phyloP scores from a whole-genome alignment of 345 rosid genomes.

The Salix caprea region DNA sequence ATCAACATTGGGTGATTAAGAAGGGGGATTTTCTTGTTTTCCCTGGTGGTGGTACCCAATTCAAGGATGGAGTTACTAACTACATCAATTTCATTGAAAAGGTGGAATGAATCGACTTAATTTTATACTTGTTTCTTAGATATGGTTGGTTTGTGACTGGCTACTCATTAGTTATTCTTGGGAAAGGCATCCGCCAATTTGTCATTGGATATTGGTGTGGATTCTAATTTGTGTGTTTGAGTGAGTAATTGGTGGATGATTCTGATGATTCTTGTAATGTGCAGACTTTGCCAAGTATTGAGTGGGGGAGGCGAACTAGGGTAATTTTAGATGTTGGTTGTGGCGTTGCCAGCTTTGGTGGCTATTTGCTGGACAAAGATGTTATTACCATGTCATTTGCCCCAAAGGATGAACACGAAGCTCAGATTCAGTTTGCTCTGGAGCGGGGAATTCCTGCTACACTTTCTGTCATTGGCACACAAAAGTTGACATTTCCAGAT shows the following conservation, averaged over 20 bases:
- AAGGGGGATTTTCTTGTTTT: conserved; percentile 61
- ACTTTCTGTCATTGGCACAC: conserved; percentile 83
- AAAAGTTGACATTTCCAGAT: conserved; percentile 62
- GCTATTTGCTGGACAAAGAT: conserved; percentile 64
- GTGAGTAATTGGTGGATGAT: neutral
- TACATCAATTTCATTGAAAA: conserved; percentile 59
- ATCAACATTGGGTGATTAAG: conserved; percentile 84
- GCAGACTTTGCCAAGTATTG: conserved; percentile 63
- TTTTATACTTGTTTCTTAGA: neutral
- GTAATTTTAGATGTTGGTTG: conserved; percentile 87
- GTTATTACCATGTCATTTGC: conserved; percentile 92
- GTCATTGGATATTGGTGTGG: neutral
- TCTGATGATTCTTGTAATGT: neutral
- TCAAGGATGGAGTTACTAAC: conserved; percentile 68
- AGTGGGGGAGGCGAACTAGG: conserved; percentile 67
- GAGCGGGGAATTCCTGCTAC: conserved; percentile 94
- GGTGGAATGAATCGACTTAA: conserved; percentile 30
- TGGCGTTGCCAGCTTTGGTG: conserved; percentile 95
- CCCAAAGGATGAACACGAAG: conserved; percentile 97
- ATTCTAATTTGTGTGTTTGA: neutral
- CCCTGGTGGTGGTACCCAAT: conserved; percentile 97
- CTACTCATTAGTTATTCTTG: neutral
- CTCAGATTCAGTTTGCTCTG: conserved; percentile 93
- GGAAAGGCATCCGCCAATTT: neutral
- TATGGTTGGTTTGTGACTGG: neutral